These are phyloP conservation scores for Xylariaceae sp. DNA, from an alignment of 2,329 filamentous ascomycete genomes.

Conservation along the genomic window DNA sequence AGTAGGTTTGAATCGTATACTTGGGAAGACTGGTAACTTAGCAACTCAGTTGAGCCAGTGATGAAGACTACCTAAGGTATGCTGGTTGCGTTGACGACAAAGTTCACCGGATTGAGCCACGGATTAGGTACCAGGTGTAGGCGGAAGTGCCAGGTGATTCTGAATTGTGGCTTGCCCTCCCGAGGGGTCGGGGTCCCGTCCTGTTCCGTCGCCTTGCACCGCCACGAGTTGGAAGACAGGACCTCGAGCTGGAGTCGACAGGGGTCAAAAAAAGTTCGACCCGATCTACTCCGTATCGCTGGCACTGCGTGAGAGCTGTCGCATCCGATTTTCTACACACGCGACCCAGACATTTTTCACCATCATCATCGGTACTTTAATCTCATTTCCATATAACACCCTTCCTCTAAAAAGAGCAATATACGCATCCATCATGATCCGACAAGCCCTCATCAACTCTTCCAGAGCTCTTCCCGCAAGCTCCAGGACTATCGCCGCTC, in stretches of 20 bases:
- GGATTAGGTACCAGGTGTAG: too few relatives aligned
- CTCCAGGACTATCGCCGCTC: conserved; percentile 44
- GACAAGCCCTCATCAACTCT: conserved; percentile 27
- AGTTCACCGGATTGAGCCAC: too few relatives aligned
- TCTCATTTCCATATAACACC: conserved; percentile 1
- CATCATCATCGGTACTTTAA: conserved; percentile 3
- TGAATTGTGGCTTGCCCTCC: too few relatives aligned
- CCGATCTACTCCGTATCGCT: neutral
- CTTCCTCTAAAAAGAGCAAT: conserved; percentile 1
- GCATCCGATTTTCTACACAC: conserved; percentile 8
- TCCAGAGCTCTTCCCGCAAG: conserved; percentile 27
- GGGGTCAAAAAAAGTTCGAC: conserved; percentile 16
- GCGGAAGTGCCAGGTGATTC: too few relatives aligned
- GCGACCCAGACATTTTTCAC: conserved; percentile 1
- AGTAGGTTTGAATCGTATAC: too few relatives aligned
- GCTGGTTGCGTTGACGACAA: too few relatives aligned
- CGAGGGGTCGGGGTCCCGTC: too few relatives aligned
- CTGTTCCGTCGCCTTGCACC: too few relatives aligned
- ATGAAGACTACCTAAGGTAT: too few relatives aligned
- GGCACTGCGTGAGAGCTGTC: conserved; percentile 8
- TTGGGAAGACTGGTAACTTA: too few relatives aligned
- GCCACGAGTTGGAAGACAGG: too few relatives aligned
- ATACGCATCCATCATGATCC: conserved; percentile 25
- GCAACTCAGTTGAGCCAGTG: too few relatives aligned
- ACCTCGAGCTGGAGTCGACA: neutral